Percentiles rank a stretch among this genome's conserved stretches.
Evolutionary conservation across 768 basidiomycete species (phyloP).

Genomic region (Suillus subalutaceus): DNA sequence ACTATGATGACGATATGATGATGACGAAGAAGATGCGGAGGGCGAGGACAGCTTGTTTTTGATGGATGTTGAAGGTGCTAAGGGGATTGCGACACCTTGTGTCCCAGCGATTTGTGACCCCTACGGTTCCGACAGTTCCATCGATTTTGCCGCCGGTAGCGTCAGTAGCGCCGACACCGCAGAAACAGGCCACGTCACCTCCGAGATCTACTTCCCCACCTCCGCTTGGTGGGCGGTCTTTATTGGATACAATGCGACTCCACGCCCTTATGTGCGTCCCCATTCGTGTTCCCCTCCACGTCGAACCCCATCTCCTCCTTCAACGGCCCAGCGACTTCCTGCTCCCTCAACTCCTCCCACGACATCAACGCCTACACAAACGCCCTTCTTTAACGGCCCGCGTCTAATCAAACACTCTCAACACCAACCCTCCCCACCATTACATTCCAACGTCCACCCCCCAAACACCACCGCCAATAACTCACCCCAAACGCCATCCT

Average conservation of each 20-base stretch:
- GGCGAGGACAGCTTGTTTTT: slow-evolving; percentile 6
- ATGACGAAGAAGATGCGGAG: slow-evolving; percentile 20
- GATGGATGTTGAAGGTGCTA: background rate
- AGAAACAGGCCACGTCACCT: background rate
- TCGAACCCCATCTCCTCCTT: background rate
- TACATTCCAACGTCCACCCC: background rate
- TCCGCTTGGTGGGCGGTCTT: background rate
- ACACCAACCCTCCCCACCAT: background rate
- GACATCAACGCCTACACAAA: background rate
- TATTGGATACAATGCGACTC: background rate
- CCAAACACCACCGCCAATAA: slow-evolving; percentile 5
- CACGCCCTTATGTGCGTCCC: background rate
- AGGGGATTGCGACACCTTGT: background rate
- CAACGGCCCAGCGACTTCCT: background rate
- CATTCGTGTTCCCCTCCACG: background rate
- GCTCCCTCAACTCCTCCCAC: background rate
- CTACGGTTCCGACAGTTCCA: background rate
- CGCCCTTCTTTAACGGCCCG: background rate
- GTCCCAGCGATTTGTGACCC: background rate
- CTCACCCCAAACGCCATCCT: background rate
- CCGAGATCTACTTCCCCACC: background rate
- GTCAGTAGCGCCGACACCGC: background rate
- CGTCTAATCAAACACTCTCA: background rate
- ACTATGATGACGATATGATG: slow-evolving; percentile 19
- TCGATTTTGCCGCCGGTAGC: background rate